Evolutionary conservation across 305 asterid genomes (phyloP), one percentile per base, ranked within the genome.

Genomic region (Stenogyne calaminthoides): DNA sequence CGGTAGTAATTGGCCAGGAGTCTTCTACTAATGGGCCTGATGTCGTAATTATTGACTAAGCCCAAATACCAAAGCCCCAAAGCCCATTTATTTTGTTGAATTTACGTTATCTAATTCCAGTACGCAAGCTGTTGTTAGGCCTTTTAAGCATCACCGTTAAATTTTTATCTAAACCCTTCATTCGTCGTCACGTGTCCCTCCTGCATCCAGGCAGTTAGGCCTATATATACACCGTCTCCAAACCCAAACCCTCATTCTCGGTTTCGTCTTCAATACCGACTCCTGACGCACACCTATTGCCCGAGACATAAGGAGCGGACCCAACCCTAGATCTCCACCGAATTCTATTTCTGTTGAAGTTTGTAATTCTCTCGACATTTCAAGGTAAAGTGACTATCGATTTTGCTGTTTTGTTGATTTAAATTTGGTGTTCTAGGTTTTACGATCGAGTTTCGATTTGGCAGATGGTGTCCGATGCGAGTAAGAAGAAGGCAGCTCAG

Each of bases 401-500:
- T 42, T 20, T 64, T 11, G 37, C 34, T 19, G 19, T 15, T 14
- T 4, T 8, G 1, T 7, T 10, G 57, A 0, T 15, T 7, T 51
- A 6, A 7, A 34, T 16, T 37, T 18, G n/a, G 0, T 15, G 16
- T 66, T 56, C 29, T 58, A 9, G 37, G 25, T 5, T 18, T 51
- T 37, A 19, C 12, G 62, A 18, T 71, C 76, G 64, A 39, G 19
- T 55, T 78, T 46, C n/a, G 71, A 2, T 18, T 16, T 59, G 56
- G 8, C 74, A 90, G 97, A 95, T 95, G 99, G 99, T 95, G 73
- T 95, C 99, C n/a, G 99, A 95, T 77, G 99, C 98, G 82, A 86
- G 91, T 68, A 95, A 92, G 88, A 95, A 92, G 94, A 95, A 91
- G 90, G 96, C 90, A 22, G 94, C 92, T 14, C 98, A 95, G 86